A percentile compares a stretch with the other conserved stretches of the same genome.
Conservation (phyloP, 225 moss, liverwort and hornwort species). For the Polytrichum formosum region DNA sequence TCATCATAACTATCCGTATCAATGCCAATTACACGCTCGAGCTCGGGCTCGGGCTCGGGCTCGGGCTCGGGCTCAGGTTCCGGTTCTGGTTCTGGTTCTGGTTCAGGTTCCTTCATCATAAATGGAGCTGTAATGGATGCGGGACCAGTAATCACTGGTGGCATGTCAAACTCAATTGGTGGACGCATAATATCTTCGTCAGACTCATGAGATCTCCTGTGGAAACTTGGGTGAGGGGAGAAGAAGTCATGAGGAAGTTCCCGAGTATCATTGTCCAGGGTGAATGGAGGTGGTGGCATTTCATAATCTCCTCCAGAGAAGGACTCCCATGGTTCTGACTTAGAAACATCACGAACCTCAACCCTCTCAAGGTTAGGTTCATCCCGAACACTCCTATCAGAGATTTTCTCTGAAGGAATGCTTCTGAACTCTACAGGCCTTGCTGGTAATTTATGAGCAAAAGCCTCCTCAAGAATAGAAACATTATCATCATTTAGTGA, state of each 20-base stretch:
- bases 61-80: background rate
- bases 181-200: slow-evolving; percentile 37
- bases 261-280: slow-evolving; percentile 10
- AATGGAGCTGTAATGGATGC: slow-evolving; percentile 29
- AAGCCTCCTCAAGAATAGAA: slow-evolving; percentile 64
- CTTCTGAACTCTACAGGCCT: slow-evolving; percentile 26
- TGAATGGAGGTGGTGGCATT: slow-evolving; percentile 17
- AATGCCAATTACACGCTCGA: background rate
- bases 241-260: slow-evolving; percentile 43
- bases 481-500: slow-evolving; percentile 53
- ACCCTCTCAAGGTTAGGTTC: slow-evolving; percentile 18
- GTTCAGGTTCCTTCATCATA: slow-evolving; percentile 8
- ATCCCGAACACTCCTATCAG: slow-evolving; percentile 14
- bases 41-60: background rate
- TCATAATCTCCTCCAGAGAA: slow-evolving; percentile 36
- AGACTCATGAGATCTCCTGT: slow-evolving; percentile 31
- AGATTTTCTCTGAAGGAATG: slow-evolving; percentile 31
- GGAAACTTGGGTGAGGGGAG: slow-evolving; percentile 40
- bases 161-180: slow-evolving; percentile 54
- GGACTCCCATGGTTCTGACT: slow-evolving; percentile 28
- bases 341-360: slow-evolving; percentile 13
- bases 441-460: slow-evolving; percentile 38
- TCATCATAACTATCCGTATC: slow-evolving; percentile 39
- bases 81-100: background rate
- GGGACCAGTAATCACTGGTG: slow-evolving; percentile 48